These are phyloP conservation scores for Phylloboletellus chloephorus DNA, from an alignment of 1,284 basidiomycete genomes.

Conservation along the genomic window DNA sequence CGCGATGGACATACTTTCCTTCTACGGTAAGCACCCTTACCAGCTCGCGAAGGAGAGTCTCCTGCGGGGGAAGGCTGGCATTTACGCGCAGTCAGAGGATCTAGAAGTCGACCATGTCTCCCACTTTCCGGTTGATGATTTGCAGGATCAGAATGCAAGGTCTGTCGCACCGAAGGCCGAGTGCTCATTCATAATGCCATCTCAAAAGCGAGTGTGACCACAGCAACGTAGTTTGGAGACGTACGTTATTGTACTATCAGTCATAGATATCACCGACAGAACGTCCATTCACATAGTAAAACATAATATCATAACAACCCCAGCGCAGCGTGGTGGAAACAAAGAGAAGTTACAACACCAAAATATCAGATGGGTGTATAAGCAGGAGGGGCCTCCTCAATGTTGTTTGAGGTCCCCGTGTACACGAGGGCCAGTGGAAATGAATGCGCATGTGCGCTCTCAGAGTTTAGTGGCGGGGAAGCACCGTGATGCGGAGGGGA, in stretches of 20 bases:
- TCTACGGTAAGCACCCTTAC: too few species aligned
- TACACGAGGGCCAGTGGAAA: slow-evolving; percentile 5
- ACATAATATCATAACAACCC: neutral
- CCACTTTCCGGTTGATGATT: too few species aligned
- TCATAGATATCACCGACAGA: slow-evolving; percentile 7
- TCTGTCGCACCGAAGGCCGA: too few species aligned
- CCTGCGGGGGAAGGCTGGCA: too few species aligned
- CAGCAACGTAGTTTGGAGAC: neutral
- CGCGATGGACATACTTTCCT: too few species aligned
- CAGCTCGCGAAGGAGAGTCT: too few species aligned
- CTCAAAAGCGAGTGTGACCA: neutral
- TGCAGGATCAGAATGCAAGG: too few species aligned
- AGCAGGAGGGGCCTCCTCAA: slow-evolving; percentile 24
- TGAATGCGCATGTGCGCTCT: slow-evolving; percentile 5
- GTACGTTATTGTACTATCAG: slow-evolving; percentile 6
- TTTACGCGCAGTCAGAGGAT: too few species aligned
- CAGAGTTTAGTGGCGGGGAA: neutral
- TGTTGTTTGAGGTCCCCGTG: slow-evolving; percentile 15
- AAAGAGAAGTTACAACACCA: neutral
- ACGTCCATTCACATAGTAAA: neutral
- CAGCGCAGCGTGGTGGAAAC: neutral
- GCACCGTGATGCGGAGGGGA: neutral
- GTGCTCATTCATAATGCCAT: too few species aligned
- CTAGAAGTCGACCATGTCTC: too few species aligned
- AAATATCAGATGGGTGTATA: slow-evolving; percentile 21